Conservation (phyloP, 179 eudicot genomes). For the Sideroxylon spinosum region DNA sequence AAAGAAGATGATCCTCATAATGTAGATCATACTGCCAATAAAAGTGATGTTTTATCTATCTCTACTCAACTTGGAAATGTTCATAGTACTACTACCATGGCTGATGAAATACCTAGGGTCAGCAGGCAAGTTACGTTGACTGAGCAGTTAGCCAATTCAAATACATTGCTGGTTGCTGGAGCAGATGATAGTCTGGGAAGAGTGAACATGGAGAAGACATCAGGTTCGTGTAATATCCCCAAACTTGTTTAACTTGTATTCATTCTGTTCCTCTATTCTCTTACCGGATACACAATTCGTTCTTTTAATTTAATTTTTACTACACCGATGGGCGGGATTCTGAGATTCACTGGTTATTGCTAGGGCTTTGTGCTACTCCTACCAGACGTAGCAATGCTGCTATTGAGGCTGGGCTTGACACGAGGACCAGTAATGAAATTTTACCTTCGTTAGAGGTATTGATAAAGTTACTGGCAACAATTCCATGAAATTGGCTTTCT, state of each 20-base stretch:
- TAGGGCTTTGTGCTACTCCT: slow-evolving; percentile 36
- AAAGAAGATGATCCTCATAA: slow-evolving; percentile 33
- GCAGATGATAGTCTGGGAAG: slow-evolving; percentile 32
- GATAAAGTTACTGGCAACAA: slow-evolving; percentile 6
- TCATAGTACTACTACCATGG: slow-evolving; percentile 21
- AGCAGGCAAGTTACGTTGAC: slow-evolving; percentile 18
- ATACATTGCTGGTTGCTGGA: slow-evolving; percentile 26
- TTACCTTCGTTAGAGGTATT: slow-evolving; percentile 36
- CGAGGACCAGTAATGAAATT: slow-evolving; percentile 28
- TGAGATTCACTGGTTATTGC: slow-evolving; percentile 8
- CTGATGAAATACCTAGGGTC: slow-evolving; percentile 26
- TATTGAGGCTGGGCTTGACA: slow-evolving; percentile 31
- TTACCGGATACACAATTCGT: background rate
- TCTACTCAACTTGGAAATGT: slow-evolving; percentile 28
- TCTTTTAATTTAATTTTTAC: slow-evolving; percentile 10
- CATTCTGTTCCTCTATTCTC: background rate
- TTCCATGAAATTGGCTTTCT: background rate
- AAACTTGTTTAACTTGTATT: background rate
- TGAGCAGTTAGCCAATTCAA: slow-evolving; percentile 30
- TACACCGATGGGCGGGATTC: slow-evolving; percentile 1
- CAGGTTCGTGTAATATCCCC: slow-evolving; percentile 16
- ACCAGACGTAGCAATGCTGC: slow-evolving; percentile 26
- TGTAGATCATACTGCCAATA: slow-evolving; percentile 16
- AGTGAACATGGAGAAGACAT: slow-evolving; percentile 19
- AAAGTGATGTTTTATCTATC: slow-evolving; percentile 20